These are phyloP conservation scores for Penicillium olsonii DNA, from an alignment of 2,329 filamentous ascomycete species.

Conservation along the genomic window DNA sequence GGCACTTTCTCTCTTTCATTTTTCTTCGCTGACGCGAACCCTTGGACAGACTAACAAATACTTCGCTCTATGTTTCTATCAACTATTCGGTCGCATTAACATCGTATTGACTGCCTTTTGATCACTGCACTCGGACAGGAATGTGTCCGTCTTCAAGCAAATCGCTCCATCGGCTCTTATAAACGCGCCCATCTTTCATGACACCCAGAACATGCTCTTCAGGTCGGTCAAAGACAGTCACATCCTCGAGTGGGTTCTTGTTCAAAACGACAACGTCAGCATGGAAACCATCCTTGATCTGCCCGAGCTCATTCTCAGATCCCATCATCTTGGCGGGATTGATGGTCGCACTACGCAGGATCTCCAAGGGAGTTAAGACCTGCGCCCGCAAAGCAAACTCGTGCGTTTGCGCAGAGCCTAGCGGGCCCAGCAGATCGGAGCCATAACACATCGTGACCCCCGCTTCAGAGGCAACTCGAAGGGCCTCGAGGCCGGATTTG, in stretches of 20 bases:
- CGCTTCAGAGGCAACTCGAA: slow-evolving; percentile 53
- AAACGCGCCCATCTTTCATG: slow-evolving; percentile 57
- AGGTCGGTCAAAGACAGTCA: slow-evolving; percentile 51
- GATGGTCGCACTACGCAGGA: slow-evolving; percentile 54
- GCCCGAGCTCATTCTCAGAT: slow-evolving; percentile 50
- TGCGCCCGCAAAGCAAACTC: slow-evolving; percentile 50
- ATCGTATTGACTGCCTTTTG: too few species aligned
- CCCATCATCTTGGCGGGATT: slow-evolving; percentile 54
- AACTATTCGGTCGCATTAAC: too few species aligned
- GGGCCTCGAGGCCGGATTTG: slow-evolving; percentile 46
- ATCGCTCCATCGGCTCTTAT: slow-evolving; percentile 32
- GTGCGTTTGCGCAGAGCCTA: slow-evolving; percentile 49
- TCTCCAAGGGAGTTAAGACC: slow-evolving; percentile 43
- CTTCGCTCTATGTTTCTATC: too few species aligned
- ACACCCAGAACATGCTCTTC: slow-evolving; percentile 53
- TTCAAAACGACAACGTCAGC: slow-evolving; percentile 57
- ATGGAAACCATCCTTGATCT: slow-evolving; percentile 51
- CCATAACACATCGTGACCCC: slow-evolving; percentile 60
- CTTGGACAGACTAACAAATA: too few species aligned
- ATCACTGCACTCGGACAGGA: slow-evolving; percentile 19
- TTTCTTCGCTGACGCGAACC: too few species aligned
- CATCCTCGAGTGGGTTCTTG: slow-evolving; percentile 56
- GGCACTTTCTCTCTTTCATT: too few species aligned
- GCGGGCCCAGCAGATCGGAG: slow-evolving; percentile 54
- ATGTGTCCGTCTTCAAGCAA: slow-evolving; percentile 23